Evolutionary conservation across 345 rosid species (phyloP), one percentile per base, ranked within the genome.

Genomic region (Eucalyptus decipiens): DNA sequence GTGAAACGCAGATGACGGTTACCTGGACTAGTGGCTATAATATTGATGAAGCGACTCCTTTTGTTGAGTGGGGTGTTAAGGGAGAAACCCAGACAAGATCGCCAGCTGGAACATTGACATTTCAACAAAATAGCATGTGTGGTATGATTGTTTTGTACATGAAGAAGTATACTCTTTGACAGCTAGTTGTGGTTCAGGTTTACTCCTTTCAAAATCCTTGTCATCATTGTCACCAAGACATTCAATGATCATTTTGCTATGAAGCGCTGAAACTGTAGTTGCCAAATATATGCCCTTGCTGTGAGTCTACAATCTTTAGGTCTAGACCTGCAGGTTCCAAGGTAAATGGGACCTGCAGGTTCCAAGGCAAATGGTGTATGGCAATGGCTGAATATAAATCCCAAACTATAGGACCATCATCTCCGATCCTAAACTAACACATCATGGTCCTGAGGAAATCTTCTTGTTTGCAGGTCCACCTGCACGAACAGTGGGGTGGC

Each of bases 11-110:
- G 99, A 96, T 96, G 98, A 95, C 98, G 1, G 96, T 97, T 19
- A 97, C 99, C 30, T 97, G 99, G 99, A 97, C 99, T 8, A 97
- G 99, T 90, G 99, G 99, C 43, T 97, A 96, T 89, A 90, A 93
- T 90, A 92, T 96, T 30, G 85, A 91, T 45, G 99, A 97, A 92
- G 97, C 98, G 80, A 91, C 90, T 65, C 98, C 99, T 18, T 93
- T 97, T 87, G 94, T 97, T 89, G 94, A 91, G 88, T 97, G 99
- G 98, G 97, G 97, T 90, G 34, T 90, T 14, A 89, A 88, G 85
- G 98, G 94, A 87, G 90, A 88, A 65, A 48, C 88, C 17, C 89
- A 54, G 86, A 92, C 14, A 76, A 93, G 92, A 72, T 92, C 97
- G 24, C 96, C 98, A 23, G 99, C 98, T 87, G 99, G 96, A 88